A percentile compares a stretch with the other conserved stretches of the same genome.
Evolutionary conservation across 768 basidiomycete species (phyloP).

Genomic region (Hydnomerulius pinastri): DNA sequence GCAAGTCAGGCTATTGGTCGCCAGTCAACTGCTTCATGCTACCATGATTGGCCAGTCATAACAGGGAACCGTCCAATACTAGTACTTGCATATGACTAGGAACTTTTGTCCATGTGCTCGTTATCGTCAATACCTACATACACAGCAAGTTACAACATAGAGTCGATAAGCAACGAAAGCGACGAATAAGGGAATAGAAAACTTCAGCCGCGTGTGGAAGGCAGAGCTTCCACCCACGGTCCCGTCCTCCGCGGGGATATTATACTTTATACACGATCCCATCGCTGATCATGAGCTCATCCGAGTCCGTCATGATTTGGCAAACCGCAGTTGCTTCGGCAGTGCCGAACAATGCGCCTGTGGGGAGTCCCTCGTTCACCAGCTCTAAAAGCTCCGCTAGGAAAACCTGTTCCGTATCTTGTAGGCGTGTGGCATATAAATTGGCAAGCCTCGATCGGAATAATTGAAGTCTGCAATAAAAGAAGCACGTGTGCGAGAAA

Average conservation of each 20-base stretch:
- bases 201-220: background rate
- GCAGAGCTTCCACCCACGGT: background rate
- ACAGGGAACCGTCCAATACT: too few species aligned
- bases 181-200: background rate
- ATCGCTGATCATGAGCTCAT: slow-evolving; percentile 85
- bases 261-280: slow-evolving; percentile 86
- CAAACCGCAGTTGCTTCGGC: slow-evolving; percentile 77
- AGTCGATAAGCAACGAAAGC: slow-evolving; percentile 6
- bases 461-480: slow-evolving; percentile 58
- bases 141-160: slow-evolving; percentile 1
- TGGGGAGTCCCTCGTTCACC: slow-evolving; percentile 75
- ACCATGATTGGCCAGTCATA: too few species aligned
- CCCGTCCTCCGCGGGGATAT: slow-evolving; percentile 12
- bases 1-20: too few species aligned
- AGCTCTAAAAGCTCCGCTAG: slow-evolving; percentile 67
- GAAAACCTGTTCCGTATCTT: slow-evolving; percentile 77
- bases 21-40: too few species aligned
- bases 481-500: background rate
- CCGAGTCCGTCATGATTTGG: slow-evolving; percentile 67
- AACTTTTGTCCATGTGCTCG: background rate
- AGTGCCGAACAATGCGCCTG: slow-evolving; percentile 73
- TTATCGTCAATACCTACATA: background rate
- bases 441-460: slow-evolving; percentile 81
- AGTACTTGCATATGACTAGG: background rate
- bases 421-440: slow-evolving; percentile 65